Evolutionary conservation across 129 eudicot species (phyloP).

Genomic region (Ambrosia trifida): DNA sequence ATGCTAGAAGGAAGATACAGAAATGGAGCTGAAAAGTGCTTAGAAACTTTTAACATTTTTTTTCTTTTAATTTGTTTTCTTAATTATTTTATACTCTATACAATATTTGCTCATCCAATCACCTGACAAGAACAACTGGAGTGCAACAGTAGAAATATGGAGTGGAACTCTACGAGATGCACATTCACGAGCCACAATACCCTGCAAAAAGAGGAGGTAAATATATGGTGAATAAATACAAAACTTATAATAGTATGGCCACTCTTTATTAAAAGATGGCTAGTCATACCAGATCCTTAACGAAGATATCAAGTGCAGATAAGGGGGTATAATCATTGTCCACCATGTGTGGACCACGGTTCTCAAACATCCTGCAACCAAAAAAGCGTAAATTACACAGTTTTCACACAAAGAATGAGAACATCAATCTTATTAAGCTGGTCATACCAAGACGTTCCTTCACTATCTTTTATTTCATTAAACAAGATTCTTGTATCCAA

Average conservation of each 20-base stretch:
- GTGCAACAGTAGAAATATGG: constrained; percentile 82
- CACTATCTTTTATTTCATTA: constrained; percentile 64
- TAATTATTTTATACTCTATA: neutral
- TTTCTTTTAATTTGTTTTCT: neutral
- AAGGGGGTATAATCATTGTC: constrained; percentile 92
- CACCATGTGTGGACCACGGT: constrained; percentile 98
- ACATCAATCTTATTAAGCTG: neutral
- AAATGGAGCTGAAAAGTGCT: neutral
- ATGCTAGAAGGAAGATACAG: too few species aligned
- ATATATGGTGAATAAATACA: constrained; percentile 14
- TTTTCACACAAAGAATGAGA: neutral
- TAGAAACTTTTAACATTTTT: neutral
- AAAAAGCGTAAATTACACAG: constrained; percentile 2
- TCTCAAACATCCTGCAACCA: constrained; percentile 96
- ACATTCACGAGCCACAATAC: constrained; percentile 93
- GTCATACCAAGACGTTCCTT: constrained; percentile 90
- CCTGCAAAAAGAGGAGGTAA: constrained; percentile 45
- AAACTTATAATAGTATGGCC: neutral
- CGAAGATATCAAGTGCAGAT: constrained; percentile 98
- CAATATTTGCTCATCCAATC: constrained; percentile 19
- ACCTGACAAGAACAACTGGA: constrained; percentile 93
- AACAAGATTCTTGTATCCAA: constrained; percentile 74
- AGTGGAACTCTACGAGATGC: constrained; percentile 88
- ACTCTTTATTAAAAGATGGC: constrained; percentile 3
- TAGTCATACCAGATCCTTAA: constrained; percentile 92